Base-by-base conservation (phyloP, 768 basidiomycete species). In the Tricholoma matsutake region DNA sequence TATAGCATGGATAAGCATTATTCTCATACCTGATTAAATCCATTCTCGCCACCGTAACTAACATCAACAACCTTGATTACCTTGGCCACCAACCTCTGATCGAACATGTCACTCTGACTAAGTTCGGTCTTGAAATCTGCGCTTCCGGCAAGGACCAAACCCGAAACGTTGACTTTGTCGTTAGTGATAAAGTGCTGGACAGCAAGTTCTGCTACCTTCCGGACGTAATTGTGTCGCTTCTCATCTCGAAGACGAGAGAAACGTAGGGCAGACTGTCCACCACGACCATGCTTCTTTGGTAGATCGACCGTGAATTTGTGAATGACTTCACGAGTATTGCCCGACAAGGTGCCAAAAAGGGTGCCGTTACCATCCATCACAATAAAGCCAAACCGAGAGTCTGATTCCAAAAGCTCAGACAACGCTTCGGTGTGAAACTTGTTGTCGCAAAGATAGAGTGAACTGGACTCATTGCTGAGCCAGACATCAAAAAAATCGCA, bases 111-210 rank as follows among this genome's bases (percentile, higher is more conserved):
- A 72, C 90, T 92, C 78, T 91, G 92, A 69, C 92, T 88, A 62
- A 99, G 85, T 74, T 98, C 97, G 14, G 94, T 98, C 79, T 99
- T 99, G 86, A 99, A 95, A 73, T 99, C 97, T 58, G 97, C 97
- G 65, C 90, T 92, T 68, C 97, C 97, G 39, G 97, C 97, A 25
- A 99, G 84, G 20, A 99, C 94, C 60, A 99, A 79, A 34, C 97
- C 97, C 53, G 92, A 89, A 28, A 98, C 95, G 72, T 99, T 99
- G 78, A 98, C 96, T 75, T 96, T 98, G 81, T 99, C 97, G 74
- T 86, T 89, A 60, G 94, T 93, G 75, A 99, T 97, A 72, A 93
- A 99, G 76, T 98, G 94, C 76, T 98, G 96, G 28, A 98, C 97
- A 6, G 97, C 95, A 61, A 85, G 82, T 76, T 99, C 97, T 56